These are phyloP conservation scores for Fusarium palustre DNA, from an alignment of 2,329 filamentous ascomycete species.

Conservation along the genomic window DNA sequence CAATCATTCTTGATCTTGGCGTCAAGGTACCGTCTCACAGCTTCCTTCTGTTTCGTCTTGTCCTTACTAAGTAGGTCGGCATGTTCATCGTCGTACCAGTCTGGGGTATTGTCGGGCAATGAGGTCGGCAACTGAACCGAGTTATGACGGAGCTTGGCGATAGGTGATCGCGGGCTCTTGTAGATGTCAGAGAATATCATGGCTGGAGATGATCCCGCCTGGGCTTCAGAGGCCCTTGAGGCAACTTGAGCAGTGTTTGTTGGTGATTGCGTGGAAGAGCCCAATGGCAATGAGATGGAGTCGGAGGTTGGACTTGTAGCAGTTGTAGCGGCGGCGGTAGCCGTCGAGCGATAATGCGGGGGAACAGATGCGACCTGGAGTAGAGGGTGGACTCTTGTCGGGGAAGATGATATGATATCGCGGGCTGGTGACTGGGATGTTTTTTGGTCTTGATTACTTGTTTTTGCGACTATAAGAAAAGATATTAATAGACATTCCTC, in stretches of 20 bases:
- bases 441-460: conserved; percentile 18
- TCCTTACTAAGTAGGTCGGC: conserved; percentile 71
- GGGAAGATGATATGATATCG: conserved; percentile 40
- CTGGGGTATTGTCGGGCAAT: conserved; percentile 48
- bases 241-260: conserved; percentile 23
- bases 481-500: conserved; percentile 13
- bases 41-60: conserved; percentile 72
- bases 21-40: conserved; percentile 66
- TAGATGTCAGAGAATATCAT: conserved; percentile 72
- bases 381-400: conserved; percentile 40
- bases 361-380: conserved; percentile 36
- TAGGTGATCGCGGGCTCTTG: conserved; percentile 65
- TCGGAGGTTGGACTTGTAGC: conserved; percentile 27
- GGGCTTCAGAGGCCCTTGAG: conserved; percentile 37
- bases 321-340: conserved; percentile 35
- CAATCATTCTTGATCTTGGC: conserved; percentile 70
- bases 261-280: conserved; percentile 13
- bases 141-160: conserved; percentile 62
- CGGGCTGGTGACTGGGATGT: conserved; percentile 19
- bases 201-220: conserved; percentile 29
- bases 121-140: conserved; percentile 48
- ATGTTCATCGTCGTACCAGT: conserved; percentile 64
- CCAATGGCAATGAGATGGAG: conserved; percentile 22
- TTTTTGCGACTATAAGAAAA: conserved; percentile 21
- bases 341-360: conserved; percentile 42